Base-by-base conservation (phyloP, 371 early-diverging fungal genomes). In the Rhizomucor miehei region DNA sequence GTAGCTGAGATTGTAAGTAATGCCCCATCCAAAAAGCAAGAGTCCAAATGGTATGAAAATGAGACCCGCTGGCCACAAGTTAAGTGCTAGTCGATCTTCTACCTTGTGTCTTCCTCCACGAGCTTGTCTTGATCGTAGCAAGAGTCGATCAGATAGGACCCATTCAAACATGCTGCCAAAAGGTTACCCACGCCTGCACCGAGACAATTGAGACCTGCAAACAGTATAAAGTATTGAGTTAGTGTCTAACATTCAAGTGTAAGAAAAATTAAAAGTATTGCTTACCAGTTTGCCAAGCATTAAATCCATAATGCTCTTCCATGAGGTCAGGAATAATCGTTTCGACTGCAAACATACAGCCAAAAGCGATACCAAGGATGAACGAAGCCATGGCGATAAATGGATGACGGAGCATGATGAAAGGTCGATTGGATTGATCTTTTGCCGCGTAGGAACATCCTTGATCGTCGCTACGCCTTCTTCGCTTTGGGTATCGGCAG, bases 361-460 rank as follows among this genome's bases (percentile, higher is more conserved):
- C 81, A 62, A 85, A 85, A 8, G 68, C 57, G 25, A 81, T 59
- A 46, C 79, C 80, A 16, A 70, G 62, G 17, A 72, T 69, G 12
- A 81, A 34, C 2, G 80, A 65, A 1, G 72, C 51, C 2, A 83
- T 35, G 4, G 77, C 34, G 2, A 86, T 71, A 50, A 75, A 70
- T 2, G 81, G 76, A 46, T 80, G 69, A 20, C 62, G 66, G 44
- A 86, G 60, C 14, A 81, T 48, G 3, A 62, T 8, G 40, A 67
- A 67, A 0, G 68, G 54, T n/a, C 56, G 56, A 74, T 56, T 0
- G 71, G 75, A 45, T 74, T 68, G 0, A 70, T 36, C n/a, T 41
- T 19, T 41, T 3, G 19, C 3, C 11, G 41, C 29, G 14, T 41
- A 19, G 41, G 19, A 41, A 41, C 41, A 41, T 14, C 11, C 41